Conservation (phyloP, 2,329 filamentous ascomycete genomes). For the Fusarium tanahbumbuense region DNA sequence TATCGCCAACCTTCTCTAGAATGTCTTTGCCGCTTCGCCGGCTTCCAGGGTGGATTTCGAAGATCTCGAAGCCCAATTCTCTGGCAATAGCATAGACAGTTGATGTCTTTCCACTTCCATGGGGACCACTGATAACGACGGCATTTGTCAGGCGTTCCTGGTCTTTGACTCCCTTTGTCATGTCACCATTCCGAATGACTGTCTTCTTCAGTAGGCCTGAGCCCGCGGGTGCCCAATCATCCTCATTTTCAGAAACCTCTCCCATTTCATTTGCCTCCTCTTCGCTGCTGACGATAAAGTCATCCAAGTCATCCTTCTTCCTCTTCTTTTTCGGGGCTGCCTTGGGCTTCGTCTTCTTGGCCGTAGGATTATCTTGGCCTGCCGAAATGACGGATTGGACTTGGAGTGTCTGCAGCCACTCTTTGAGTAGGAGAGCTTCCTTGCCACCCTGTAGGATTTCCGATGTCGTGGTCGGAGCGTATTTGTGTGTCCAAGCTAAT, state of each 20-base stretch:
- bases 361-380: conserved; percentile 48
- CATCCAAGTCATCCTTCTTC: conserved; percentile 80
- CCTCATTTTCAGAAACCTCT: conserved; percentile 73
- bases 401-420: conserved; percentile 83
- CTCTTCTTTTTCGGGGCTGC: conserved; percentile 67
- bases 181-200: conserved; percentile 61
- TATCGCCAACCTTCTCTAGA: conserved; percentile 91
- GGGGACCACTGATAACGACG: conserved; percentile 88
- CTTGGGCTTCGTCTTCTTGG: conserved; percentile 48
- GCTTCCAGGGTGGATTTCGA: conserved; percentile 89
- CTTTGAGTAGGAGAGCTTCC: conserved; percentile 76
- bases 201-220: conserved; percentile 61
- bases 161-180: conserved; percentile 55
- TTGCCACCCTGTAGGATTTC: conserved; percentile 81
- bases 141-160: conserved; percentile 72
- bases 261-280: conserved; percentile 78
- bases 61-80: conserved; percentile 92
- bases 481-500: conserved; percentile 83
- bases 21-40: conserved; percentile 90
- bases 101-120: conserved; percentile 93
- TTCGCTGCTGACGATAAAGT: conserved; percentile 82
- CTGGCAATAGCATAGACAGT: conserved; percentile 91
- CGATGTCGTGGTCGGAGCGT: conserved; percentile 75
- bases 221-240: conserved; percentile 56
- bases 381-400: conserved; percentile 81